A percentile compares a stretch with the other conserved stretches of the same genome.
Evolutionary conservation across 495 filamentous ascomycete species (phyloP).

Genomic region (Daldinia bambusicola): DNA sequence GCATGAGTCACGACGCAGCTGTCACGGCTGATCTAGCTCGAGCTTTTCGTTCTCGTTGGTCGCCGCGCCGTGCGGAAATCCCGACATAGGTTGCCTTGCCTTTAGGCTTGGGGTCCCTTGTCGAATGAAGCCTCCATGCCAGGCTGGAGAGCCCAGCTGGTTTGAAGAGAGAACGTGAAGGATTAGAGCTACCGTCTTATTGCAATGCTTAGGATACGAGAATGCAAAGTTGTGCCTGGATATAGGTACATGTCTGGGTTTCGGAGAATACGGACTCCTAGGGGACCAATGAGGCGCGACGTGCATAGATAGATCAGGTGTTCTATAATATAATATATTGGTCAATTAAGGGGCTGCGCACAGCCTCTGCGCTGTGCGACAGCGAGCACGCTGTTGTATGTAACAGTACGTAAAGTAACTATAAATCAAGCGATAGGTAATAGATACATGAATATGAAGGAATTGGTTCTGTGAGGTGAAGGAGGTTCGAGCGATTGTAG

Average conservation of each 20-base stretch:
- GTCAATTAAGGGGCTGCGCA: conserved; percentile 8
- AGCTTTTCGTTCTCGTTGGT: conserved; percentile 3
- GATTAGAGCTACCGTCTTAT: neutral
- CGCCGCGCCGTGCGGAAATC: neutral
- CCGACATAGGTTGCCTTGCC: neutral
- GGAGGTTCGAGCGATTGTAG: neutral
- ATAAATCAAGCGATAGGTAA: neutral
- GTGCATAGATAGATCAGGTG: neutral
- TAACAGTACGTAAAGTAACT: neutral
- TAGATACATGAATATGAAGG: too few relatives aligned
- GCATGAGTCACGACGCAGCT: conserved; percentile 31
- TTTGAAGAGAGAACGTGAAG: too few relatives aligned
- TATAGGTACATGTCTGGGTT: neutral
- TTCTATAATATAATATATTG: conserved; percentile 2
- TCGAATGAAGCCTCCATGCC: too few relatives aligned
- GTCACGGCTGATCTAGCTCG: conserved; percentile 1
- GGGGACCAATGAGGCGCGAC: neutral
- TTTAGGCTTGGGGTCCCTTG: too few relatives aligned
- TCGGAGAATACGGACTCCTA: neutral
- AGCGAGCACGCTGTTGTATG: neutral
- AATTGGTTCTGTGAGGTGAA: neutral
- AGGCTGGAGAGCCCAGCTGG: too few relatives aligned
- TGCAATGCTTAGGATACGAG: neutral
- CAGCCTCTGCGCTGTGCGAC: conserved; percentile 16
- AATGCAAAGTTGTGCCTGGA: neutral